phyloP scores from a whole-genome alignment of 306 rosid species.

The Herpetospermum pedunculosum region DNA sequence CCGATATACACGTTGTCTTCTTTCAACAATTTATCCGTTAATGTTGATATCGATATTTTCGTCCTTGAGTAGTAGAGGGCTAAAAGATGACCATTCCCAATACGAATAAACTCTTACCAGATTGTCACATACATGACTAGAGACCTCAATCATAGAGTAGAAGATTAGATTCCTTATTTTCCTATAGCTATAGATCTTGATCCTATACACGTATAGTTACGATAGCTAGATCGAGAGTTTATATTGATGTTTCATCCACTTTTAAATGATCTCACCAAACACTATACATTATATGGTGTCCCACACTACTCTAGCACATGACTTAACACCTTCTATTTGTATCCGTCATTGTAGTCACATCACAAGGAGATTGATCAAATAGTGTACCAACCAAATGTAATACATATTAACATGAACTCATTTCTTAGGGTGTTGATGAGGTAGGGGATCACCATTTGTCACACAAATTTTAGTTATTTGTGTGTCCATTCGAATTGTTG shows the following conservation, averaged over 20 bases:
- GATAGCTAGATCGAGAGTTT: not conserved
- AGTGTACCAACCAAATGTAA: not conserved
- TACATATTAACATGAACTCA: not conserved
- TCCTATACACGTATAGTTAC: not conserved
- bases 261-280: not conserved
- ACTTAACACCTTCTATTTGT: not conserved
- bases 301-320: not conserved
- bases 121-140: not conserved
- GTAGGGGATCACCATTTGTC: no score
- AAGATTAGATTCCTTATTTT: not conserved
- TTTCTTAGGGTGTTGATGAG: not conserved
- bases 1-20: no score
- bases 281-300: not conserved
- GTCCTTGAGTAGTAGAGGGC: no score
- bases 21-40: no score
- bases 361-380: not conserved
- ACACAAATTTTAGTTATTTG: no score
- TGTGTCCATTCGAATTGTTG: not conserved
- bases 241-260: not conserved
- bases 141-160: not conserved
- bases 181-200: not conserved
- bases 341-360: not conserved
- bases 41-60: no score
- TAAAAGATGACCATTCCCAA: not conserved
- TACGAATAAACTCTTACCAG: not conserved